Evolutionary conservation across 2,329 filamentous ascomycete species (phyloP).

Genomic region (Thyridium curvatum): DNA sequence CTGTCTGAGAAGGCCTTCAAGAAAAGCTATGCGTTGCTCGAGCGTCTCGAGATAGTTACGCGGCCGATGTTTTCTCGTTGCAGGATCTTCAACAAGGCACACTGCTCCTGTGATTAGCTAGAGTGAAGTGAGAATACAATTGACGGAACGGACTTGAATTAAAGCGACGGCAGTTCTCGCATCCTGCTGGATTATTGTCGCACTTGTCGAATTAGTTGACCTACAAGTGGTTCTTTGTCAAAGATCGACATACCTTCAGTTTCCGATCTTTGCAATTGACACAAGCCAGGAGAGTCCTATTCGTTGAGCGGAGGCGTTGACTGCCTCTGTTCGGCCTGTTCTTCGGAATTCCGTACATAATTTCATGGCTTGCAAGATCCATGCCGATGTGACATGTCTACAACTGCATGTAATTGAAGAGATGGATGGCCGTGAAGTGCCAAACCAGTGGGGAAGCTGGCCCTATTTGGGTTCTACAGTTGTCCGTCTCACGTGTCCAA

Average conservation of each 20-base stretch:
- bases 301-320: conserved; percentile 2
- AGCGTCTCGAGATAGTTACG: conserved; percentile 21
- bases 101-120: conserved; percentile 1
- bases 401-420: too few relatives aligned
- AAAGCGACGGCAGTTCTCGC: conserved; percentile 5
- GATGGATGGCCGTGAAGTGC: too few relatives aligned
- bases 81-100: conserved; percentile 18
- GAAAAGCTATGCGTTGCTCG: conserved; percentile 16
- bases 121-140: too few relatives aligned
- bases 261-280: conserved; percentile 12
- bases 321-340: neutral
- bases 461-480: too few relatives aligned
- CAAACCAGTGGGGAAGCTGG: too few relatives aligned
- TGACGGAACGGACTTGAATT: neutral
- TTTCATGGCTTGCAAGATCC: too few relatives aligned
- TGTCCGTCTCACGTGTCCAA: too few relatives aligned
- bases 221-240: too few relatives aligned
- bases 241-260: conserved; percentile 5
- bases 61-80: conserved; percentile 16
- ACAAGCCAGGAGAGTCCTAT: conserved; percentile 9
- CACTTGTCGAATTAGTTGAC: too few relatives aligned
- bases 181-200: conserved; percentile 5
- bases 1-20: conserved; percentile 11
- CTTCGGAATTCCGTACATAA: too few relatives aligned
- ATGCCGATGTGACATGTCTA: too few relatives aligned